A percentile compares a stretch with the other conserved stretches of the same genome.
These are phyloP conservation scores for Serpula lacrymans DNA, from an alignment of 768 basidiomycete species.

Conservation along the genomic window DNA sequence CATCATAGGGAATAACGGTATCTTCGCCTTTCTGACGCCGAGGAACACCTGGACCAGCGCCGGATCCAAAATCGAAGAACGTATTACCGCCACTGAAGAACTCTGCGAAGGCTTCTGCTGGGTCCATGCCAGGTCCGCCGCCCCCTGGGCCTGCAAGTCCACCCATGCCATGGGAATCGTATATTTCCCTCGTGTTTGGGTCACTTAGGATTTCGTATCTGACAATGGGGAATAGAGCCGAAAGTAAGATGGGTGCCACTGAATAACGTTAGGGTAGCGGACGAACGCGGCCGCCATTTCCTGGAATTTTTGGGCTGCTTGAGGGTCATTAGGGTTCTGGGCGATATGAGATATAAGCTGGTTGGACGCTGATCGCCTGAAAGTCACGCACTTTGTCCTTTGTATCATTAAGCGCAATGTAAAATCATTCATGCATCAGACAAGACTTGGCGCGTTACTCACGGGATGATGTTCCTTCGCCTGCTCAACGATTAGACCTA, in stretches of 20 bases:
- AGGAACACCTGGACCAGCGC: conserved; percentile 32
- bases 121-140: conserved; percentile 49
- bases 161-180: conserved; percentile 73
- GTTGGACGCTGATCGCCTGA: not conserved
- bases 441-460: conserved; percentile 30
- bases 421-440: conserved; percentile 7
- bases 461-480: conserved; percentile 89
- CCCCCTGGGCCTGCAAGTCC: conserved; percentile 51
- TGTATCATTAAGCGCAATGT: conserved; percentile 11
- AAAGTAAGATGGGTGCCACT: not conserved
- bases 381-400: conserved; percentile 65
- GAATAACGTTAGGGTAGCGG: conserved; percentile 3
- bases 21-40: conserved; percentile 64
- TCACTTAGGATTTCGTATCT: conserved; percentile 86
- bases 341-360: not conserved
- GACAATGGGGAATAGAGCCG: conserved; percentile 9
- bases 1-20: conserved; percentile 73
- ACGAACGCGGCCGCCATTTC: conserved; percentile 85
- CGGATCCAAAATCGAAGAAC: conserved; percentile 66
- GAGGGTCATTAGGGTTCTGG: conserved; percentile 86
- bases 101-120: conserved; percentile 70
- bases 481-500: conserved; percentile 35
- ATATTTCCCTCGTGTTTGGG: conserved; percentile 60
- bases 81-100: conserved; percentile 62
- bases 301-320: conserved; percentile 81